Base-by-base conservation (phyloP, 352 stramenopile genomes). In the Phytophthora nicotianae region DNA sequence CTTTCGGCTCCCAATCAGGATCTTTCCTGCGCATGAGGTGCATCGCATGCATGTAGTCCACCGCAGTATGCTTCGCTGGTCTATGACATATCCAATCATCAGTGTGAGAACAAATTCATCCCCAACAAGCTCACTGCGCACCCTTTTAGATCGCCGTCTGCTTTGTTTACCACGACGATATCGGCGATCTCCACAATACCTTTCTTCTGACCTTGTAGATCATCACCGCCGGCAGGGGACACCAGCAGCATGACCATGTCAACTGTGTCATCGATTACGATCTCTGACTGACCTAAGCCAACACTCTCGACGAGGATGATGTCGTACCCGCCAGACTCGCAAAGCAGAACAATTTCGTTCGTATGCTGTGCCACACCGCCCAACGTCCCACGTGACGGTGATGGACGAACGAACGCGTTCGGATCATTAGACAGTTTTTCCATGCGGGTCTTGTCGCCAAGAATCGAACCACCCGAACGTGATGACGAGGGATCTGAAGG, bases 401-500 rank as follows among this genome's bases (percentile, higher is more conserved):
- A 98, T 37, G 93, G 93, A 14, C 95, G 91, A 47, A 98, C 89
- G 55, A 98, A 98, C 13, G 93, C 91, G 53, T 94, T 89, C 47
- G 85, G 85, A 49, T 98, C 77, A 49, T 96, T 90, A 2, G 90
- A 96, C 27, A 99, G 77, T 52, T 98, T 68, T 19, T 88, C 86
- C 97, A 99, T 99, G 41, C 97, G 86, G 1, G 97, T 99, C 66
- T 99, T 99, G 73, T 99, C 97, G 17, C 97, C 97, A 4, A 99
- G 77, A 54, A 99, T 98, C 23, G 93, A 98, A 11, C 97, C 97
- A 11, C 97, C 97, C 6, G 92, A 98, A 21, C 93, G 72, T 35
- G 86, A 90, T 2, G 93, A 98, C n/a, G 95, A 98, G 37, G 97
- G 97, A 85, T 99, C 97, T 84, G 35, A 8, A 10, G 33, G 33